Evolutionary conservation across 78 protist genomes (phyloP), one percentile per base, ranked within the genome.

Genomic region (Planoprotostelium fungivorum): DNA sequence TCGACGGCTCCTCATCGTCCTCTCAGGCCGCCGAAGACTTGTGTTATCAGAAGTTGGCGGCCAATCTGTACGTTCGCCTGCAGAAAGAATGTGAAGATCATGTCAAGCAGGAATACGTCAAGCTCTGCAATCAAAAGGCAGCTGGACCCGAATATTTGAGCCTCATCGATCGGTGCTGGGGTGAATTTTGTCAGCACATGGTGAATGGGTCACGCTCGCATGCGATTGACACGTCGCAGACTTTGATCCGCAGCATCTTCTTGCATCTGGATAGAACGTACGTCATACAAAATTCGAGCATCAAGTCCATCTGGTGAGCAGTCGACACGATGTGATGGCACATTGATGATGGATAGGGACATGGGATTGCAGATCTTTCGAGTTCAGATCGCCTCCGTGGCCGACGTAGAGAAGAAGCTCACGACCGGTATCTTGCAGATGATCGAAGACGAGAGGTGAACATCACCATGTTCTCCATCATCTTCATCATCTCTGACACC

Each of bases 231-330:
- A 91, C 38, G 73, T 5, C 35, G 83, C 63, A 93, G 96, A 87
- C 88, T 23, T 51, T 94, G 89, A 90, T 97, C n/a, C 90, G 97
- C 35, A 38, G 91, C 34, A 92, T 97, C 38, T 97, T 97, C 87
- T 89, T 97, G 34, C 84, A 38, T 89, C 88, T 97, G 38, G 99
- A 97, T 89, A 92, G 99, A 34, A 95, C 95, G 0, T 97, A 95
- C 91, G 97, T 92, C 0, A 34, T 95, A 38, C 94, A 85, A 37
- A 73, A 88, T 25, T 0, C 91, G 36, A 73, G 29, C 0, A 1
- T 89, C 36, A 0, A 0, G n/a, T 84, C 92, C 9, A 1, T 63
- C 0, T 87, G 39, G 90, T 28, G 36, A 83, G 34, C 87, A 84
- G 85, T 91, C 94, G 28, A 90, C 89, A 36, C 89, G 91, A 23